Percentiles rank a stretch among this genome's conserved stretches.
These are phyloP conservation scores for Chrysoporthe deuterocubensis DNA, from an alignment of 2,329 filamentous ascomycete genomes.

Conservation along the genomic window DNA sequence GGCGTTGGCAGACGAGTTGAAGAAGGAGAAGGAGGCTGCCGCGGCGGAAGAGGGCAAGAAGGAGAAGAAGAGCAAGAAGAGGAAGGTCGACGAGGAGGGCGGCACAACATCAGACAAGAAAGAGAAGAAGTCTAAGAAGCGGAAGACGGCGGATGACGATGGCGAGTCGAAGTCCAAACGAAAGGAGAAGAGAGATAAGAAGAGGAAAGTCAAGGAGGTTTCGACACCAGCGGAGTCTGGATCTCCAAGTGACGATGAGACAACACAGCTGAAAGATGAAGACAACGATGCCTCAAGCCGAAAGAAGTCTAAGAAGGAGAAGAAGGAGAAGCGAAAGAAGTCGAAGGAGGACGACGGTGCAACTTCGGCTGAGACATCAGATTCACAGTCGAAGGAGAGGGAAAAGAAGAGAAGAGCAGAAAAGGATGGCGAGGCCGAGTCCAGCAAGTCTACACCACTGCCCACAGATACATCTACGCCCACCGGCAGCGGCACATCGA, in stretches of 20 bases:
- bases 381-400: conserved; percentile 27
- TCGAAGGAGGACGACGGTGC: conserved; percentile 41
- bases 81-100: conserved; percentile 33
- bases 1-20: conserved; percentile 42
- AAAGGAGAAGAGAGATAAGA: conserved; percentile 51
- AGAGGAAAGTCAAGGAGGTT: conserved; percentile 45
- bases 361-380: conserved; percentile 30
- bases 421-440: conserved; percentile 38
- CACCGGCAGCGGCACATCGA: conserved; percentile 42
- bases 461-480: conserved; percentile 50
- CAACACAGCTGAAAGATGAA: conserved; percentile 33
- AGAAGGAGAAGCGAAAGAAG: conserved; percentile 39
- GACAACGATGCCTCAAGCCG: conserved; percentile 30
- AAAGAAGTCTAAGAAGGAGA: conserved; percentile 35
- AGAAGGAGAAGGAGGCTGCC: conserved; percentile 34
- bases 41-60: conserved; percentile 20
- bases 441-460: conserved; percentile 43
- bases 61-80: conserved; percentile 36
- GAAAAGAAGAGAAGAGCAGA: conserved; percentile 33
- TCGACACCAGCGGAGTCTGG: conserved; percentile 39
- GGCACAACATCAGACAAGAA: conserved; percentile 40
- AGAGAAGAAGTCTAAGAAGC: conserved; percentile 54
- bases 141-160: conserved; percentile 49
- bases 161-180: conserved; percentile 49
- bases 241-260: conserved; percentile 30